phyloP scores from a whole-genome alignment of 1,139 yeast genomes.

The Magnusiomyces magnusii region DNA sequence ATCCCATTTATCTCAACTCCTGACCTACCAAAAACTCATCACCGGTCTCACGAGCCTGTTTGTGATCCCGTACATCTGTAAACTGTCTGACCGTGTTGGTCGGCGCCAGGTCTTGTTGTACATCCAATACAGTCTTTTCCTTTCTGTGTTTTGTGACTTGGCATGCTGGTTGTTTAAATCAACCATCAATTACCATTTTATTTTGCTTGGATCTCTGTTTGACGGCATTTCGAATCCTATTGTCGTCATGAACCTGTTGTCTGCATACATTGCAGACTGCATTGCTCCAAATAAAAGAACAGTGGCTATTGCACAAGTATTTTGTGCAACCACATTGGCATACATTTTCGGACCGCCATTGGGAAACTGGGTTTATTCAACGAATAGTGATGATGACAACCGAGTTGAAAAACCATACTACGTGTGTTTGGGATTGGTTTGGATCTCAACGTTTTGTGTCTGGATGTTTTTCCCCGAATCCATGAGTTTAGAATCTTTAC shows the following conservation, averaged over 20 bases:
- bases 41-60: background rate
- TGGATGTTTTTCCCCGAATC: background rate
- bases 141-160: background rate
- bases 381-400: too few species aligned
- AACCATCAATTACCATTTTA: background rate
- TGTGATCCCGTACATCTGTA: constrained; percentile 1
- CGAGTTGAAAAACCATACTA: background rate
- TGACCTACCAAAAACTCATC: background rate
- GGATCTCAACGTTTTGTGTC: background rate
- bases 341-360: background rate
- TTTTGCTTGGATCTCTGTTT: background rate
- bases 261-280: background rate
- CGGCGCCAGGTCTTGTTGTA: background rate
- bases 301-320: background rate
- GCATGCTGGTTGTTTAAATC: background rate
- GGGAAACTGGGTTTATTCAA: background rate
- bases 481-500: background rate
- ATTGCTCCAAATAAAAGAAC: background rate
- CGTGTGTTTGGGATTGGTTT: background rate
- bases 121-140: background rate
- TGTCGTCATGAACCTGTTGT: background rate
- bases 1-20: background rate
- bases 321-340: background rate
- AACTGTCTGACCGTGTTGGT: background rate
- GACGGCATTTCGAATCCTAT: constrained; percentile 1